Evolutionary conservation across 139 green algal species (phyloP), one percentile per base, ranked within the genome.

Genomic region (Chlamydomonas schloesseri): DNA sequence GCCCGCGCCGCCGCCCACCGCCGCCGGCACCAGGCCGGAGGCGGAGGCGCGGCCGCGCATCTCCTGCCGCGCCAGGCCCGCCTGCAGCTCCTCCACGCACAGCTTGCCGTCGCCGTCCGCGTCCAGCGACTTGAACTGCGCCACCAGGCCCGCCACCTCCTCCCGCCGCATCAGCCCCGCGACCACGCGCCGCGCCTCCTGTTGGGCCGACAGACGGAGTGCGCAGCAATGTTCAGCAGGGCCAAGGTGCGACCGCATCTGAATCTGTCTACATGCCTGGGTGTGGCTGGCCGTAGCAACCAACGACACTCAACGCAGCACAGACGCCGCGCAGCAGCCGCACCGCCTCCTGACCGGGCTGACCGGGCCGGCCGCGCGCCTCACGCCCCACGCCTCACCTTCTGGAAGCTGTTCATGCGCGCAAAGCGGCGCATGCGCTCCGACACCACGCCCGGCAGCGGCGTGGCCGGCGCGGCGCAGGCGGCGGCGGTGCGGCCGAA

Each of bases 381-480:
- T 13, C 34, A 29, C 36, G 11, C 83, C 88, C 29, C 96, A 93
- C 76, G 96, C 97, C 85, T 96, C 88, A 99, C 89, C 89, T 95
- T 97, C 92, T 99, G 98, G 93, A 98, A 96, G 72, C 65, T 97
- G 92, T 99, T 98, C 94, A 98, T 97, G 72, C 65, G 87, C 1
- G 95, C 90, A 91, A 99, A 99, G 69, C 95, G 91, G 55, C 94
- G 92, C 74, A 99, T 93, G 65, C 96, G 93, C 62, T 81, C 93
- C 20, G 97, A 86, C 68, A 99, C 95, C 85, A 90, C 89, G 23
- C 81, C 81, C 62, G 88, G 85, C 47, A 90, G 80, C 26, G 80
- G 67, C 21, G 10, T 33, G 11, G 31, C 24, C 26, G 67, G 53
- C 26, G 80, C 80, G n/a, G 80, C 77, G 70, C 80, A 86, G 80